Conservation (phyloP, 2,329 filamentous ascomycete genomes). For the Ceratocystis alfenasii region DNA sequence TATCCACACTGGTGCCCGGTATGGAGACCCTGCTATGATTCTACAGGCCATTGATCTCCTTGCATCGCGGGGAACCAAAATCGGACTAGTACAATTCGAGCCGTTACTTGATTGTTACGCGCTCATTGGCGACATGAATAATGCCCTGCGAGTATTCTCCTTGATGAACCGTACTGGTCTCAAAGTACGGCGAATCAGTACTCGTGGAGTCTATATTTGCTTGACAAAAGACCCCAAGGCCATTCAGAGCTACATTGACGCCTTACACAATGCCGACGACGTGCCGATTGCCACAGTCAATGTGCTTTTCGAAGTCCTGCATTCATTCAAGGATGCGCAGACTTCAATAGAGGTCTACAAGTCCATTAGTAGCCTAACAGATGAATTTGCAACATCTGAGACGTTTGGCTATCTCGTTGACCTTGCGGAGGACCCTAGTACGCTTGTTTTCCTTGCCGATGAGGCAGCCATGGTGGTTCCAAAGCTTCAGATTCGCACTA, state of each 20-base stretch:
- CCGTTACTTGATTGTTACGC: constrained; percentile 62
- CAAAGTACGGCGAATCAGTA: constrained; percentile 45
- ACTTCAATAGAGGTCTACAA: constrained; percentile 23
- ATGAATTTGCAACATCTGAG: constrained; percentile 23
- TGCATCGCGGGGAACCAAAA: constrained; percentile 42
- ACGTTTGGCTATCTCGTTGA: constrained; percentile 20
- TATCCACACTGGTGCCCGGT: constrained; percentile 57
- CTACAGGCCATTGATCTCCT: constrained; percentile 58
- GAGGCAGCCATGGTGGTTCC: constrained; percentile 15
- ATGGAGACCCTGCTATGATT: constrained; percentile 56
- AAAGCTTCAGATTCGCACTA: constrained; percentile 17
- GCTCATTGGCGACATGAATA: constrained; percentile 44
- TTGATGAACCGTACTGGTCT: constrained; percentile 59
- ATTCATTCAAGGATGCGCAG: constrained; percentile 20
- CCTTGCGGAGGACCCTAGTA: neutral
- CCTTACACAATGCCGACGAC: constrained; percentile 36
- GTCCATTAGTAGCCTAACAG: constrained; percentile 22
- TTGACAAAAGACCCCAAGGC: constrained; percentile 39
- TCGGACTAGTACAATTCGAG: constrained; percentile 65
- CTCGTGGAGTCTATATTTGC: constrained; percentile 47
- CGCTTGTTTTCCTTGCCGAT: constrained; percentile 18
- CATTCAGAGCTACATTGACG: constrained; percentile 41
- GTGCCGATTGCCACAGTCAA: constrained; percentile 30
- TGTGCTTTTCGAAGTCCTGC: constrained; percentile 30
- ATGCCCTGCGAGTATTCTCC: constrained; percentile 56